Conservation (phyloP, 805 yeast species). For the Nakazawaea ambrosiae region DNA sequence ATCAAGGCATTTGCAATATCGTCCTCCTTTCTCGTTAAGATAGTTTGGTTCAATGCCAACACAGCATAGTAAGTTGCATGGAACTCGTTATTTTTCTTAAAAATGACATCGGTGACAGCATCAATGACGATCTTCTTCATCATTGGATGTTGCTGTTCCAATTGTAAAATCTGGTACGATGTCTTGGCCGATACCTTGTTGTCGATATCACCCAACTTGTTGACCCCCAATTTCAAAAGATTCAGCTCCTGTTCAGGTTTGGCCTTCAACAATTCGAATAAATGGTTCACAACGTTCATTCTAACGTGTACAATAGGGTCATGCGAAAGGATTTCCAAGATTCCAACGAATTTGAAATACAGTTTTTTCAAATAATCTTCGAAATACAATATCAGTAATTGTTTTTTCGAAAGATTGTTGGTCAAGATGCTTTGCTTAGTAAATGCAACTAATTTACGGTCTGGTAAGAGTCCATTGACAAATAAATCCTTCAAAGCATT, state of each 20-base stretch:
- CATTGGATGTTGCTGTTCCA: constrained; percentile 91
- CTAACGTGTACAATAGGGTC: constrained; percentile 89
- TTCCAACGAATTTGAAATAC: constrained; percentile 69
- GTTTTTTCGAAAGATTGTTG: constrained; percentile 38
- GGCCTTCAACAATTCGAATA: constrained; percentile 70
- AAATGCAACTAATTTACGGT: constrained; percentile 74
- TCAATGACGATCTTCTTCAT: constrained; percentile 82
- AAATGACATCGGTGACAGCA: constrained; percentile 72
- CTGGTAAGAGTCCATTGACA: constrained; percentile 76
- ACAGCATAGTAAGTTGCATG: constrained; percentile 86
- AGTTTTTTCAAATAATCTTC: constrained; percentile 82
- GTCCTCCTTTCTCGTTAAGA: constrained; percentile 69
- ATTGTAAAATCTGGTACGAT: constrained; percentile 68
- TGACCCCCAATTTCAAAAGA: constrained; percentile 79
- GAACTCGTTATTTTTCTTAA: constrained; percentile 70
- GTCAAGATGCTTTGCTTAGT: constrained; percentile 61
- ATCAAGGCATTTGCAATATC: constrained; percentile 79
- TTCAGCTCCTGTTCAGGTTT: constrained; percentile 98
- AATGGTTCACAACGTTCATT: constrained; percentile 64
- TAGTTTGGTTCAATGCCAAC: constrained; percentile 87
- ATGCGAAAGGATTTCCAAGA: constrained; percentile 74
- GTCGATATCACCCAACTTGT: constrained; percentile 90
- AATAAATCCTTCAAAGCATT: constrained; percentile 87
- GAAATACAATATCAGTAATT: constrained; percentile 70
- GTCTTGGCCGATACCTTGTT: constrained; percentile 86